Percentiles rank a stretch among this genome's conserved stretches.
phyloP scores from a whole-genome alignment of 2,329 filamentous ascomycete genomes.

The Lomentospora prolificans region DNA sequence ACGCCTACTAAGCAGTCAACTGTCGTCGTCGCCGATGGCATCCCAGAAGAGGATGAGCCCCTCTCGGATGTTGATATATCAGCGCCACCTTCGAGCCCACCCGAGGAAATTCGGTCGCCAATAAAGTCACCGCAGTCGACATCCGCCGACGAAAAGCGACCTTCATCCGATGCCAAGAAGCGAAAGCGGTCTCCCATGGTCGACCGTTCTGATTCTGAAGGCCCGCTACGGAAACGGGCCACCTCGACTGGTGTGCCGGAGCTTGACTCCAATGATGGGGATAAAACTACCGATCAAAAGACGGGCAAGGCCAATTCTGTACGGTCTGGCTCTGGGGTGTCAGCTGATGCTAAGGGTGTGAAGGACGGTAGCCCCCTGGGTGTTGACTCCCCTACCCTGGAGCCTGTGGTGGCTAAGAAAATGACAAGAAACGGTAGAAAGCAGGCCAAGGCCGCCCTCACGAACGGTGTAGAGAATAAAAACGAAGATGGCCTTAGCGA shows the following conservation, averaged over 20 bases:
- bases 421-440: constrained; percentile 31
- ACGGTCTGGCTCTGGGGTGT: constrained; percentile 10
- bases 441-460: constrained; percentile 21
- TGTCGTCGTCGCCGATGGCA: constrained; percentile 25
- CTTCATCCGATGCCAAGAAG: constrained; percentile 23
- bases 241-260: constrained; percentile 33
- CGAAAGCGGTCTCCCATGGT: constrained; percentile 37
- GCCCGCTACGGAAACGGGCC: constrained; percentile 44
- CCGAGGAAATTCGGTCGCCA: constrained; percentile 25
- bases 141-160: constrained; percentile 12
- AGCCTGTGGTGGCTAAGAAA: constrained; percentile 27
- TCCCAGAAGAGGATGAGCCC: constrained; percentile 29
- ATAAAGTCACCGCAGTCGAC: constrained; percentile 19
- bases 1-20: constrained; percentile 58
- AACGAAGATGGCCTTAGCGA: constrained; percentile 14
- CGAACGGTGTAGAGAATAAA: constrained; percentile 15
- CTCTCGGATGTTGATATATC: constrained; percentile 28
- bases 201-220: constrained; percentile 35
- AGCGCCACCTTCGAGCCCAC: constrained; percentile 27
- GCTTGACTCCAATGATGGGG: constrained; percentile 19
- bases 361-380: constrained; percentile 20
- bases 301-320: constrained; percentile 8
- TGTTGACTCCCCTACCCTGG: constrained; percentile 21
- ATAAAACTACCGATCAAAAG: constrained; percentile 11
- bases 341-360: constrained; percentile 20